A percentile compares a stretch with the other conserved stretches of the same genome.
Conservation (phyloP, 2,329 filamentous ascomycete genomes). For the Fusarium brachygibbosum region DNA sequence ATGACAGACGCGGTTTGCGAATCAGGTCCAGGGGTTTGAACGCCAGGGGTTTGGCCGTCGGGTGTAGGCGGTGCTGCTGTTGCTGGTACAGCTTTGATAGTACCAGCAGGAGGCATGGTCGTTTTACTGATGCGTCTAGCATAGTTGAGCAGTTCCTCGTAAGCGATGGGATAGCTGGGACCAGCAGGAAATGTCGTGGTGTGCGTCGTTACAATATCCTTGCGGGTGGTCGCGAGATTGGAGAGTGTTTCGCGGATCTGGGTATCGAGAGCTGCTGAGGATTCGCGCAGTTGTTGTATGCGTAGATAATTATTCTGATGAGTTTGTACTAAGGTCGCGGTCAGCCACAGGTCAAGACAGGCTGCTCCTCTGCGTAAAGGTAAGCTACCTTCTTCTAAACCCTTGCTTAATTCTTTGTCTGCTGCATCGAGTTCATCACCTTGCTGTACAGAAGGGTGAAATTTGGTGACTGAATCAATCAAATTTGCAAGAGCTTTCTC, state of each 20-base stretch:
- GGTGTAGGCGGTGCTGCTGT: slow-evolving; percentile 38
- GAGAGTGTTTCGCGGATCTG: slow-evolving; percentile 79
- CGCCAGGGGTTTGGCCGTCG: slow-evolving; percentile 52
- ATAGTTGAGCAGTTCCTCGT: slow-evolving; percentile 81
- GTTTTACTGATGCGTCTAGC: slow-evolving; percentile 85
- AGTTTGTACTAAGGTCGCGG: slow-evolving; percentile 66
- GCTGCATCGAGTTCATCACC: slow-evolving; percentile 78
- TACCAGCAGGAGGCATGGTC: slow-evolving; percentile 76
- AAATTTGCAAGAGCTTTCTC: slow-evolving; percentile 76
- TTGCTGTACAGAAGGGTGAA: slow-evolving; percentile 78
- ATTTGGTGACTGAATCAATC: slow-evolving; percentile 84
- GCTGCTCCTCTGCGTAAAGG: neutral
- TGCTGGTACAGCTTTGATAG: slow-evolving; percentile 56
- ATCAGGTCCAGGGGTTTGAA: slow-evolving; percentile 52
- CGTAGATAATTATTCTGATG: slow-evolving; percentile 82
- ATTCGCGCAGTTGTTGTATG: slow-evolving; percentile 76
- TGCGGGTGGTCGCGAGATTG: slow-evolving; percentile 78
- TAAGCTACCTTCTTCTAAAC: slow-evolving; percentile 72
- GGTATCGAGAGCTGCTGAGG: slow-evolving; percentile 74
- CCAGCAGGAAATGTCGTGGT: slow-evolving; percentile 67
- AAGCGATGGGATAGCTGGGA: slow-evolving; percentile 70
- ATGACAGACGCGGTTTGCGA: slow-evolving; percentile 49
- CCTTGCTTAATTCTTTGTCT: slow-evolving; percentile 75
- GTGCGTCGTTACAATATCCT: slow-evolving; percentile 76
- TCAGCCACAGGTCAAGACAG: slow-evolving; percentile 10